Percentiles rank a stretch among this genome's conserved stretches.
These are phyloP conservation scores for Fusarium clavum DNA, from an alignment of 2,329 filamentous ascomycete species.

Conservation along the genomic window DNA sequence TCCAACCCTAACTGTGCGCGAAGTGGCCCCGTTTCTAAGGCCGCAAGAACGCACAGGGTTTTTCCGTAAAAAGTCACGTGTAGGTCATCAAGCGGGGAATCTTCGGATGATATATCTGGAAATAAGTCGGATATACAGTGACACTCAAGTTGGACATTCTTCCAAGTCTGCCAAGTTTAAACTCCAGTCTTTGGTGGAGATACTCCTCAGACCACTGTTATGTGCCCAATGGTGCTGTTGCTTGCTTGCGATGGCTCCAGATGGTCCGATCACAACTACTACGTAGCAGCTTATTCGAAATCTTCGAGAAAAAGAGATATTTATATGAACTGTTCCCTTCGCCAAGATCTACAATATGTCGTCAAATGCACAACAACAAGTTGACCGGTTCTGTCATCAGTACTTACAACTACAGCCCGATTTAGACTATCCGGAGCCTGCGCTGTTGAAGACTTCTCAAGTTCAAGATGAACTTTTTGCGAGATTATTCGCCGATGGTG, in stretches of 20 bases:
- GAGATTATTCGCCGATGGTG: constrained; percentile 72
- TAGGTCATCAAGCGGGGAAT: background rate
- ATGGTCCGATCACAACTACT: constrained; percentile 22
- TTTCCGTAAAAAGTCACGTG: constrained; percentile 39
- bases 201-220: constrained; percentile 25
- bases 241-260: constrained; percentile 11
- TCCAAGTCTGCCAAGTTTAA: constrained; percentile 24
- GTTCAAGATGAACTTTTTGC: constrained; percentile 76
- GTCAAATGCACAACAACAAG: constrained; percentile 34
- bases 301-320: background rate
- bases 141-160: constrained; percentile 3
- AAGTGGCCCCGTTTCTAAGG: constrained; percentile 33
- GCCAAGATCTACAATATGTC: constrained; percentile 22
- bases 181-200: constrained; percentile 42
- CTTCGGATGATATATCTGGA: constrained; percentile 13
- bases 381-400: constrained; percentile 74
- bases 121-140: constrained; percentile 21
- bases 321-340: background rate
- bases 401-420: constrained; percentile 79
- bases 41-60: constrained; percentile 10
- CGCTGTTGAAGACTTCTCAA: constrained; percentile 67
- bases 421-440: constrained; percentile 71
- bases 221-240: constrained; percentile 26
- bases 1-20: constrained; percentile 57
- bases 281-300: constrained; percentile 1